These are phyloP conservation scores for Globisporangium cystogenes DNA, from an alignment of 352 stramenopile species.

Conservation along the genomic window DNA sequence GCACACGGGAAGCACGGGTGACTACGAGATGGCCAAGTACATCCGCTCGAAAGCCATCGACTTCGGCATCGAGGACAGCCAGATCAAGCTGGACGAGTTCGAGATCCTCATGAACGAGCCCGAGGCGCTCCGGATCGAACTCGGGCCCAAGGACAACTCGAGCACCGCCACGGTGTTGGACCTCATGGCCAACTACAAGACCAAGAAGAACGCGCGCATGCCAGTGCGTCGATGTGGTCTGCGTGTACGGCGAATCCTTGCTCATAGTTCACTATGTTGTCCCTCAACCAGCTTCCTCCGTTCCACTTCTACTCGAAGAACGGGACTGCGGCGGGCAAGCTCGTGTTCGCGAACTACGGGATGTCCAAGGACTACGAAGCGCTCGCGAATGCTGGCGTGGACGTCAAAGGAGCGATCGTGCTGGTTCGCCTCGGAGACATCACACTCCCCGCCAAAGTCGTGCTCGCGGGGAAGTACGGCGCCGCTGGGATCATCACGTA, in stretches of 20 bases:
- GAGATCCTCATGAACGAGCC: conserved; percentile 76
- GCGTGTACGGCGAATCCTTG: background rate
- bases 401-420: conserved; percentile 41
- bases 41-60: conserved; percentile 65
- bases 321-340: conserved; percentile 38
- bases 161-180: conserved; percentile 15
- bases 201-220: conserved; percentile 28
- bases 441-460: conserved; percentile 65
- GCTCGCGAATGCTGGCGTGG: conserved; percentile 39
- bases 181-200: conserved; percentile 22
- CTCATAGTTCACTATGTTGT: background rate
- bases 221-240: conserved; percentile 15
- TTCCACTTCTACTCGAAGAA: conserved; percentile 86
- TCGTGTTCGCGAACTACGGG: conserved; percentile 80
- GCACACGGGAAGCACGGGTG: conserved; percentile 54
- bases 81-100: conserved; percentile 80
- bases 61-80: conserved; percentile 68
- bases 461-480: conserved; percentile 53
- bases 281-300: conserved; percentile 35
- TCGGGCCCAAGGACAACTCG: conserved; percentile 14
- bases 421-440: conserved; percentile 62
- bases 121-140: conserved; percentile 45
- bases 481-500: conserved; percentile 69
- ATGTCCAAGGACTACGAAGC: conserved; percentile 59
- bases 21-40: conserved; percentile 74